phyloP scores from a whole-genome alignment of 441 rosid genomes.

The Mallotus japonicus region DNA sequence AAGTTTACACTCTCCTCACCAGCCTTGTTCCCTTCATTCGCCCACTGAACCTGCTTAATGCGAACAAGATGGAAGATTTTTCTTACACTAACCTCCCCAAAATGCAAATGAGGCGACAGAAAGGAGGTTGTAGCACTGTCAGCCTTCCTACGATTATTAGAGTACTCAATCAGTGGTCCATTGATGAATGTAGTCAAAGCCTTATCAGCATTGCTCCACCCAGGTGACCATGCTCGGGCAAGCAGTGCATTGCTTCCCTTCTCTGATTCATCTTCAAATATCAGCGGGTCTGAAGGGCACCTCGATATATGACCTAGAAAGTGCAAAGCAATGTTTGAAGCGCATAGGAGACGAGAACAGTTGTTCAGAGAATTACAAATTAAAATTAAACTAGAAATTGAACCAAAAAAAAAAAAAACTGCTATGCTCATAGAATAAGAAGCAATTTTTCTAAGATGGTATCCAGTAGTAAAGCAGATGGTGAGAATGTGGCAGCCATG shows the following conservation, averaged over 20 bases:
- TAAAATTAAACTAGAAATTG: too few species aligned
- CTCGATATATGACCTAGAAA: constrained; percentile 72
- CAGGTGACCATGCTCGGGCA: constrained; percentile 97
- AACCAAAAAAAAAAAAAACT: too few species aligned
- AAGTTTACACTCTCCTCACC: constrained; percentile 92
- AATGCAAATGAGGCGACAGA: constrained; percentile 95
- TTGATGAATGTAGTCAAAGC: constrained; percentile 83
- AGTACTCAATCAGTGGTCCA: constrained; percentile 88
- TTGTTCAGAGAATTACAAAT: not conserved
- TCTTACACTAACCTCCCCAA: constrained; percentile 94
- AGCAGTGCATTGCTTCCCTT: constrained; percentile 97
- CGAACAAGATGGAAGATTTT: constrained; percentile 91
- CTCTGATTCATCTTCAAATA: constrained; percentile 90
- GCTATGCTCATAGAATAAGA: too few species aligned
- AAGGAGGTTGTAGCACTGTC: constrained; percentile 96
- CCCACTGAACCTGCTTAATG: constrained; percentile 93
- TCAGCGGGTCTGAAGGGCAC: constrained; percentile 61
- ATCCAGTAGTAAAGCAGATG: too few species aligned
- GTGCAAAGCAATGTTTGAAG: constrained; percentile 14
- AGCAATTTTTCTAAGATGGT: too few species aligned
- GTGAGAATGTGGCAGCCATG: too few species aligned
- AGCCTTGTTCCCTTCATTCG: constrained; percentile 87
- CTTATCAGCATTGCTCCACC: constrained; percentile 92
- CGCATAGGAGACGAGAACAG: not conserved
- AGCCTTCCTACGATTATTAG: constrained; percentile 84